These are phyloP conservation scores for Pseudopyricularia javanii DNA, from an alignment of 2,329 filamentous ascomycete genomes.

Conservation along the genomic window DNA sequence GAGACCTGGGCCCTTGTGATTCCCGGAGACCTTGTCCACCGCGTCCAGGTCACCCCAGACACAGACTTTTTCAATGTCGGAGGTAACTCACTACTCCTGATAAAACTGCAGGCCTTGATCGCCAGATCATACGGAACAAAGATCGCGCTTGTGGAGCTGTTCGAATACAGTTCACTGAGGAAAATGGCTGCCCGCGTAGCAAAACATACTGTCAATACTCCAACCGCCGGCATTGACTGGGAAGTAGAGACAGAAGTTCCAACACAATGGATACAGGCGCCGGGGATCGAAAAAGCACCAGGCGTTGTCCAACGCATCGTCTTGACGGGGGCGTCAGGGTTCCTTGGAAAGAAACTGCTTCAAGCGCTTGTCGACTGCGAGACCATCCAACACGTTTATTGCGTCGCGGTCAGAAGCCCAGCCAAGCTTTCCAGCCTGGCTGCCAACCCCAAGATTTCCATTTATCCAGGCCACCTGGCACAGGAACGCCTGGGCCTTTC, in stretches of 20 bases:
- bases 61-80: constrained; percentile 20
- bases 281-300: not conserved
- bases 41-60: not conserved
- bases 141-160: constrained; percentile 21
- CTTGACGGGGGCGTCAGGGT: constrained; percentile 25
- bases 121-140: constrained; percentile 14
- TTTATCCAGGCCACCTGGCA: constrained; percentile 2
- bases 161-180: constrained; percentile 21
- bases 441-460: not conserved
- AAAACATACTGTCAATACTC: not conserved
- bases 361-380: constrained; percentile 13
- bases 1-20: not conserved
- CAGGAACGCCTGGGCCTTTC: constrained; percentile 12
- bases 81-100: constrained; percentile 14
- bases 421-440: not conserved
- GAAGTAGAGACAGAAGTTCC: constrained; percentile 9
- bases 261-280: not conserved
- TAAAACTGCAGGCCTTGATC: constrained; percentile 24
- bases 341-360: constrained; percentile 26
- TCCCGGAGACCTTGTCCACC: not conserved
- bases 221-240: constrained; percentile 11
- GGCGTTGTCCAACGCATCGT: constrained; percentile 13
- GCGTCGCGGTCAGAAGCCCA: not conserved
- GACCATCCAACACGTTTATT: not conserved
- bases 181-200: constrained; percentile 23